A percentile compares a stretch with the other conserved stretches of the same genome.
Evolutionary conservation across 495 filamentous ascomycete genomes (phyloP).

Genomic region (Lineolata rhizophorae): DNA sequence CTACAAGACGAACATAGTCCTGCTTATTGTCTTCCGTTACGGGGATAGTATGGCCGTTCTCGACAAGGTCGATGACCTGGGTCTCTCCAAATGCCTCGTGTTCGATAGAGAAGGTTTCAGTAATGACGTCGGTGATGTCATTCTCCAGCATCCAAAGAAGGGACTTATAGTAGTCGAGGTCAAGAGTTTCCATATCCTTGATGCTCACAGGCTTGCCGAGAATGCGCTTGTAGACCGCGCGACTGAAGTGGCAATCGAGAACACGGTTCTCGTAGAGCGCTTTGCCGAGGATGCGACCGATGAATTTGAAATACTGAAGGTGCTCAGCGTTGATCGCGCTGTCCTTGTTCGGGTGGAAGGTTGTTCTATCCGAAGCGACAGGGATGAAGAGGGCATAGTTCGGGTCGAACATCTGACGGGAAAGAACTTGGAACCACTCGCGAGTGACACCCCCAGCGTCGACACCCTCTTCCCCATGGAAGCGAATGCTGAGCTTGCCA

Average conservation of each 20-base stretch:
- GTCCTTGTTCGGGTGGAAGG: conserved; percentile 90
- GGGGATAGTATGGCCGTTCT: conserved; percentile 71
- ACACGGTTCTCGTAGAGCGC: conserved; percentile 91
- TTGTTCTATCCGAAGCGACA: conserved; percentile 93
- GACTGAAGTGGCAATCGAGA: conserved; percentile 95
- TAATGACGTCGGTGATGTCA: conserved; percentile 96
- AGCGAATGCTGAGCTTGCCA: conserved; percentile 91
- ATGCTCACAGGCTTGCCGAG: conserved; percentile 84
- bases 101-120: conserved; percentile 89
- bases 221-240: conserved; percentile 95
- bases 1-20: conserved; percentile 79
- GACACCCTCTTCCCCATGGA: conserved; percentile 93
- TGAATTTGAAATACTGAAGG: conserved; percentile 98
- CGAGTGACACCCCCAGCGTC: conserved; percentile 94
- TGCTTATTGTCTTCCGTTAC: conserved; percentile 98
- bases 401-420: conserved; percentile 96
- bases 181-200: conserved; percentile 98
- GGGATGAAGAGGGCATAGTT: conserved; percentile 93
- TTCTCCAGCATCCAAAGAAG: conserved; percentile 96
- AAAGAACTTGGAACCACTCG: conserved; percentile 98
- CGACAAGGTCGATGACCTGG: conserved; percentile 67
- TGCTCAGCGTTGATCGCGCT: conserved; percentile 91
- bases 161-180: conserved; percentile 98
- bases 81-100: conserved; percentile 80
- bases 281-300: conserved; percentile 95